phyloP scores from a whole-genome alignment of 1,139 yeast species.

The Taiozyma onychis region DNA sequence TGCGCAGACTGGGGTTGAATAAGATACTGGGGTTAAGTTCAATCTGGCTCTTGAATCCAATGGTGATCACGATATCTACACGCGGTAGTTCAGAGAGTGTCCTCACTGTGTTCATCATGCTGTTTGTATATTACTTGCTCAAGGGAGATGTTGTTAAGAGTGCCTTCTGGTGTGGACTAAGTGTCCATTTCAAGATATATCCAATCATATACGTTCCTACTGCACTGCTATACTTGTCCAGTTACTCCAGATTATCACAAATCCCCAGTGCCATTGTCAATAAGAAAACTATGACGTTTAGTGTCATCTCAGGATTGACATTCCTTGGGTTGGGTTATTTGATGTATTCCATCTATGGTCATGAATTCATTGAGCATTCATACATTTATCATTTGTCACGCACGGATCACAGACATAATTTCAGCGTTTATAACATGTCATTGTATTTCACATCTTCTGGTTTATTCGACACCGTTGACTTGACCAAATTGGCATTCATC shows the following conservation, averaged over 20 bases:
- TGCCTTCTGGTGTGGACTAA: slow-evolving; percentile 66
- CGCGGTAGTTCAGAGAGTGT: slow-evolving; percentile 93
- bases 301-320: slow-evolving; percentile 35
- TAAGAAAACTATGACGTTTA: slow-evolving; percentile 39
- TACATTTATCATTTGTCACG: slow-evolving; percentile 79
- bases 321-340: slow-evolving; percentile 41
- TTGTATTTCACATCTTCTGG: slow-evolving; percentile 60
- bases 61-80: slow-evolving; percentile 91
- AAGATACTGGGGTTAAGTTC: slow-evolving; percentile 40
- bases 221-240: slow-evolving; percentile 15
- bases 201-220: slow-evolving; percentile 64
- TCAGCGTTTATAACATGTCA: slow-evolving; percentile 77
- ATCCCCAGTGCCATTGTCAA: slow-evolving; percentile 13
- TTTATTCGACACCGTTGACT: slow-evolving; percentile 8
- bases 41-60: slow-evolving; percentile 88
- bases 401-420: slow-evolving; percentile 91
- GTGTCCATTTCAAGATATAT: slow-evolving; percentile 87
- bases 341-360: slow-evolving; percentile 69
- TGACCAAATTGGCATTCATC: slow-evolving; percentile 57
- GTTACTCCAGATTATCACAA: slow-evolving; percentile 1
- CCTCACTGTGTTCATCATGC: slow-evolving; percentile 70
- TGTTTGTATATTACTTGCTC: slow-evolving; percentile 43
- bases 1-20: slow-evolving; percentile 18
- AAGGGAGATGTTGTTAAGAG: slow-evolving; percentile 36
- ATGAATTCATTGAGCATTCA: slow-evolving; percentile 71